Evolutionary conservation across 2,329 filamentous ascomycete genomes (phyloP).

Genomic region (Tolypocladium inflatum): DNA sequence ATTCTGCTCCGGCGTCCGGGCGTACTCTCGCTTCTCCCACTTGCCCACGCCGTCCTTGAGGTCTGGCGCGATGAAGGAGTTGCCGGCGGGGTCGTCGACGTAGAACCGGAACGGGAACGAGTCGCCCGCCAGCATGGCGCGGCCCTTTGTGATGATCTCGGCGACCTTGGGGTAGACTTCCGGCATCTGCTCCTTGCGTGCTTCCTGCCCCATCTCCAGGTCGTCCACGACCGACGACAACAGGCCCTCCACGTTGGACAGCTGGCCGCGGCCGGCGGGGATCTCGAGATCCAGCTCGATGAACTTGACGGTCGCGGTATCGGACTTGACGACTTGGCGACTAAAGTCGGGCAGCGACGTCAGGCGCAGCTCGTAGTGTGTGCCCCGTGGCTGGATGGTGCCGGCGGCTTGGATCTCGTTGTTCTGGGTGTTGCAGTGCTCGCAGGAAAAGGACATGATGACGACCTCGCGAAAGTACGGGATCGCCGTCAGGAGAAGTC

Average conservation of each 20-base stretch:
- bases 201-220: slow-evolving; percentile 71
- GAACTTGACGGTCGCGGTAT: slow-evolving; percentile 75
- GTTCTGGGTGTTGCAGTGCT: slow-evolving; percentile 81
- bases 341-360: slow-evolving; percentile 66
- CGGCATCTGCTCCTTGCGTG: slow-evolving; percentile 66
- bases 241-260: slow-evolving; percentile 89
- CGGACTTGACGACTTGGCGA: slow-evolving; percentile 86
- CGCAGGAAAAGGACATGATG: slow-evolving; percentile 92
- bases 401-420: slow-evolving; percentile 91
- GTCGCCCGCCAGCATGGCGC: slow-evolving; percentile 67
- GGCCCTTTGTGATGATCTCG: slow-evolving; percentile 63
- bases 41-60: slow-evolving; percentile 73
- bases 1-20: slow-evolving; percentile 78
- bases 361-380: slow-evolving; percentile 73
- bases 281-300: slow-evolving; percentile 92
- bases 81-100: slow-evolving; percentile 85
- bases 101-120: slow-evolving; percentile 81
- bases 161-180: slow-evolving; percentile 73
- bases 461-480: slow-evolving; percentile 97
- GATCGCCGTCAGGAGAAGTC: slow-evolving; percentile 81
- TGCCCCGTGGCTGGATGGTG: slow-evolving; percentile 81
- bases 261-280: slow-evolving; percentile 78
- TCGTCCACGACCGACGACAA: slow-evolving; percentile 71
- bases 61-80: slow-evolving; percentile 92
- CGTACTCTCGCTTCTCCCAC: slow-evolving; percentile 79